Conservation (phyloP, 305 asterid genomes). For the Stenogyne calaminthoides region DNA sequence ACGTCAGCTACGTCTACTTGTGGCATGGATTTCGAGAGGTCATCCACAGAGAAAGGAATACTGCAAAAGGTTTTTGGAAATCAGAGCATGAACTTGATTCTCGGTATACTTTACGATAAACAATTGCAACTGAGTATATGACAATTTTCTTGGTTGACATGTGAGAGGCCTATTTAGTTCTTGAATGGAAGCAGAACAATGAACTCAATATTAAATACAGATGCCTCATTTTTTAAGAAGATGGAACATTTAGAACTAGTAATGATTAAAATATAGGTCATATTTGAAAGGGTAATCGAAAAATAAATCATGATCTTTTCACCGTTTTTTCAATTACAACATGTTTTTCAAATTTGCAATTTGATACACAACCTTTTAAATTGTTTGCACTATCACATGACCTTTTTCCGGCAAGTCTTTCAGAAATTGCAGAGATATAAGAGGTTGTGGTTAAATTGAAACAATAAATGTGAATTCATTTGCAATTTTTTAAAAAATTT, state of each 20-base stretch:
- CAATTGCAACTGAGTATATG: not conserved
- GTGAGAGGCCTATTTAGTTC: not conserved
- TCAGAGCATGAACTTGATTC: not conserved
- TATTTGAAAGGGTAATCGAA: no score
- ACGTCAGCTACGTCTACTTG: conserved; percentile 76
- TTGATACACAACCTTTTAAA: no score
- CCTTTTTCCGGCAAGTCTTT: no score
- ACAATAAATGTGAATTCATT: no score
- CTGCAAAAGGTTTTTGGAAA: conserved; percentile 48
- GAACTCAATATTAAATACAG: not conserved
- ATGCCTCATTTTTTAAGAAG: conserved; percentile 2
- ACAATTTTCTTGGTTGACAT: not conserved
- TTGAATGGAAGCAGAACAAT: not conserved
- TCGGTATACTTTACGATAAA: no score
- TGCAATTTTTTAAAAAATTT: no score
- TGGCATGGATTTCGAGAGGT: conserved; percentile 90
- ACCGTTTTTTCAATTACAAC: no score
- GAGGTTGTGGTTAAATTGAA: no score
- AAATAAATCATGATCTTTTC: no score
- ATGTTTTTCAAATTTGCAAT: no score
- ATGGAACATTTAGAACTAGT: not conserved
- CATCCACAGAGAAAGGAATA: conserved; percentile 96
- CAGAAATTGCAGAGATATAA: no score
- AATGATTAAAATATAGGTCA: not conserved
- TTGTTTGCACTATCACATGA: no score